Evolutionary conservation across 805 yeast species (phyloP).

Genomic region (Candida methanosorbosa): DNA sequence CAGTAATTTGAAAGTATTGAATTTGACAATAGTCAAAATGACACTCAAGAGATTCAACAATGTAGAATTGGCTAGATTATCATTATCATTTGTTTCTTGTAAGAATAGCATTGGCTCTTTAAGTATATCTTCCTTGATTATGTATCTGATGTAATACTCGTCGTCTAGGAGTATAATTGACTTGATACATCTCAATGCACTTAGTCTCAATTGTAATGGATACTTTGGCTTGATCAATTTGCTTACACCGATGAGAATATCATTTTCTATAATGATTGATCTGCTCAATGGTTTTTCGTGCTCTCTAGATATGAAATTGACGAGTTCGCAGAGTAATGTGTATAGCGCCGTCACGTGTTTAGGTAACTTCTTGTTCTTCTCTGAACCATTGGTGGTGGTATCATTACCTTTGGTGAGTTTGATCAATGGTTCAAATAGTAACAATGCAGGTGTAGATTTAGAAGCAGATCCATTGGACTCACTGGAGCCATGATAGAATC

Average conservation of each 20-base stretch:
- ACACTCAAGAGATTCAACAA: slow-evolving; percentile 48
- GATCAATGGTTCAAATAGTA: slow-evolving; percentile 20
- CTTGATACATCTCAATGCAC: slow-evolving; percentile 64
- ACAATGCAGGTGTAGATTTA: slow-evolving; percentile 27
- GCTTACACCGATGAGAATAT: slow-evolving; percentile 48
- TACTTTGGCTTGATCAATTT: slow-evolving; percentile 32
- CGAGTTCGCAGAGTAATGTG: slow-evolving; percentile 56
- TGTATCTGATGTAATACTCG: slow-evolving; percentile 44
- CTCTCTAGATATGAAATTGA: slow-evolving; percentile 56
- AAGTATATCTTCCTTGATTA: slow-evolving; percentile 50
- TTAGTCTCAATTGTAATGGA: slow-evolving; percentile 49
- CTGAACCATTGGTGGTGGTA: not conserved
- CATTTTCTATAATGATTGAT: slow-evolving; percentile 52
- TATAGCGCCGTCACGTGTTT: slow-evolving; percentile 1
- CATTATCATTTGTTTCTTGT: slow-evolving; percentile 34
- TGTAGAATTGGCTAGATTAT: slow-evolving; percentile 67
- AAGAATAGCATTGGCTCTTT: slow-evolving; percentile 38
- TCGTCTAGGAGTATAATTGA: slow-evolving; percentile 55
- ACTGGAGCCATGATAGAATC: slow-evolving; percentile 57
- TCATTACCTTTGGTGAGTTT: slow-evolving; percentile 3
- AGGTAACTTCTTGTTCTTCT: not conserved
- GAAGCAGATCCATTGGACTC: no score
- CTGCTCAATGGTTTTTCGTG: slow-evolving; percentile 53
- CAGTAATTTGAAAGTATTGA: slow-evolving; percentile 12
- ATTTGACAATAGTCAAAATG: slow-evolving; percentile 13